Evolutionary conservation across 2,329 filamentous ascomycete species (phyloP).

Genomic region (Moelleriella libera): DNA sequence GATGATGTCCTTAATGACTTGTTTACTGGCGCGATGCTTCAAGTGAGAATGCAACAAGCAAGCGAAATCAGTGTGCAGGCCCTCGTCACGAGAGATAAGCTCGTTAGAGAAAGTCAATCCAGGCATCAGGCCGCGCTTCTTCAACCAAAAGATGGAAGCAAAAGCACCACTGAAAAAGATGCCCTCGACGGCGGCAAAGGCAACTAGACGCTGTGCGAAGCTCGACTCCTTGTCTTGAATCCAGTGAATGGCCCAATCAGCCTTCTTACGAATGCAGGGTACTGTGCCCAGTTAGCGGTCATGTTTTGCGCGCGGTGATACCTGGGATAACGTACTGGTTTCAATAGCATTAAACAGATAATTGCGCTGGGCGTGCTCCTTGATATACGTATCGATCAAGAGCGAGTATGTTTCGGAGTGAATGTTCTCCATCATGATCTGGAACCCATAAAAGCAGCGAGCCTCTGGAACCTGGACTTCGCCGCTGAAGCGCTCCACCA

Average conservation of each 20-base stretch:
- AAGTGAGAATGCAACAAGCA: conserved; percentile 96
- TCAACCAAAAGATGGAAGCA: conserved; percentile 98
- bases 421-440: conserved; percentile 99
- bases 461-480: conserved; percentile 97
- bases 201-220: conserved; percentile 88
- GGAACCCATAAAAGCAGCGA: conserved; percentile 99
- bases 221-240: conserved; percentile 88
- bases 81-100: conserved; percentile 98
- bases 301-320: not conserved
- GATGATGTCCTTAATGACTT: conserved; percentile 77
- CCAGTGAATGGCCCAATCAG: conserved; percentile 93
- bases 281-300: conserved; percentile 32
- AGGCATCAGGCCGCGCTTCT: conserved; percentile 99
- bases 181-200: conserved; percentile 94
- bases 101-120: conserved; percentile 99
- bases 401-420: conserved; percentile 99
- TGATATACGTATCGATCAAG: conserved; percentile 98
- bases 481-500: conserved; percentile 91
- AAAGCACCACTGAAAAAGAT: conserved; percentile 99
- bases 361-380: conserved; percentile 83
- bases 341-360: conserved; percentile 99
- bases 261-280: conserved; percentile 96
- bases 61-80: conserved; percentile 97
- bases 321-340: conserved; percentile 52
- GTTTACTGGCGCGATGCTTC: conserved; percentile 74